A percentile compares a stretch with the other conserved stretches of the same genome.
These are phyloP conservation scores for Trichosanthes truncata DNA, from an alignment of 306 rosid genomes.

Conservation along the genomic window DNA sequence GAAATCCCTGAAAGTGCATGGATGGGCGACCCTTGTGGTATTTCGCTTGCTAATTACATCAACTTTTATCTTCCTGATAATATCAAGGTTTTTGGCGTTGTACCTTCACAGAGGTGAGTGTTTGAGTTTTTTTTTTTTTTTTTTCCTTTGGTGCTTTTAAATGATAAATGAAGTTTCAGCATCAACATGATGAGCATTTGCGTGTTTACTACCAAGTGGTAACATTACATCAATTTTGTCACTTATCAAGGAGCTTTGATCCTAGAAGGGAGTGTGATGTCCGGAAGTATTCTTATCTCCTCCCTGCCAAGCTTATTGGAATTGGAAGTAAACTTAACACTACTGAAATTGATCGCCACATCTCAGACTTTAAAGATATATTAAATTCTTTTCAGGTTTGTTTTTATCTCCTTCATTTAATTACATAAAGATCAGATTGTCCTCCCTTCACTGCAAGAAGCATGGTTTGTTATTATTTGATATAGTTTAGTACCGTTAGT, in stretches of 20 bases:
- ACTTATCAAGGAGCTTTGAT: constrained; percentile 61
- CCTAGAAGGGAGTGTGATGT: constrained; percentile 76
- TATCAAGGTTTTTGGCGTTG: constrained; percentile 57
- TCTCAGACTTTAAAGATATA: constrained; percentile 65
- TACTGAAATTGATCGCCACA: constrained; percentile 52
- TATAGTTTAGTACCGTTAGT: background rate
- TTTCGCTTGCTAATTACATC: constrained; percentile 47
- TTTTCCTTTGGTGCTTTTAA: background rate
- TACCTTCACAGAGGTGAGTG: constrained; percentile 78
- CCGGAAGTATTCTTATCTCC: constrained; percentile 69
- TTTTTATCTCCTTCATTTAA: background rate
- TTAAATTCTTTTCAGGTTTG: constrained; percentile 65
- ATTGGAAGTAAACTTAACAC: constrained; percentile 39
- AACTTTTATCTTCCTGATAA: constrained; percentile 63
- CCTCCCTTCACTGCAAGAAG: background rate
- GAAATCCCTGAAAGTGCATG: constrained; percentile 71
- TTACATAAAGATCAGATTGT: background rate
- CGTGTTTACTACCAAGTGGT: background rate
- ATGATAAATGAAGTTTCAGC: background rate
- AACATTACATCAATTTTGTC: background rate
- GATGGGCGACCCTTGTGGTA: constrained; percentile 64
- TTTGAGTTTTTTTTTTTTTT: background rate
- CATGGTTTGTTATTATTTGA: background rate
- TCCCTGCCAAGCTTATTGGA: constrained; percentile 78
- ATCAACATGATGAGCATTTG: background rate